Percentiles rank a stretch among this genome's conserved stretches.
Evolutionary conservation across 179 eudicot genomes (phyloP).

Genomic region (Nepenthes alata): DNA sequence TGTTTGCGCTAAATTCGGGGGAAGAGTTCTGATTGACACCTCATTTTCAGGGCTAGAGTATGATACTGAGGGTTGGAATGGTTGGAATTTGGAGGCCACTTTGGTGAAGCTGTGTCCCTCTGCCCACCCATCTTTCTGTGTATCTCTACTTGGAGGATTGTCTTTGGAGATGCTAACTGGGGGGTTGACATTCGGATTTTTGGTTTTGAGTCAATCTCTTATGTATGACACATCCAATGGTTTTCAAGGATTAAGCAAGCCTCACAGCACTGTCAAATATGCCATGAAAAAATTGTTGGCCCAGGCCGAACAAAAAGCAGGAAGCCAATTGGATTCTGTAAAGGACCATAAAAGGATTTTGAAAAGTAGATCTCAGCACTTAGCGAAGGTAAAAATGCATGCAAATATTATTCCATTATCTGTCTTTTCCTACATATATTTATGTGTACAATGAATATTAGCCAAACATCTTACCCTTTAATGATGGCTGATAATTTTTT

Average conservation of each 20-base stretch:
- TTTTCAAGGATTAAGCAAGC: constrained; percentile 67
- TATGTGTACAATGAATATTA: too few species aligned
- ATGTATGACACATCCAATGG: constrained; percentile 48
- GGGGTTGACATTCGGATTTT: constrained; percentile 72
- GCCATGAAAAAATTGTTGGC: constrained; percentile 76
- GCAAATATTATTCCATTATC: neutral
- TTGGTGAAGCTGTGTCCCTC: constrained; percentile 36
- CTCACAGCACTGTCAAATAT: constrained; percentile 75
- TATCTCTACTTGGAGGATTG: constrained; percentile 73
- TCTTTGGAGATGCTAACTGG: constrained; percentile 80
- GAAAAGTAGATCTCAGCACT: constrained; percentile 43
- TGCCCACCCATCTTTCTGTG: constrained; percentile 39
- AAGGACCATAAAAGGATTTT: constrained; percentile 42
- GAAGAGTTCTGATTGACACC: constrained; percentile 76
- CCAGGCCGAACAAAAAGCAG: constrained; percentile 42
- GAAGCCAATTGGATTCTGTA: constrained; percentile 28
- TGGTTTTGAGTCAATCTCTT: constrained; percentile 52
- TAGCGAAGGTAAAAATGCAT: constrained; percentile 48
- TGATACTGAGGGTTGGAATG: constrained; percentile 30
- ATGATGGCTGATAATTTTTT: too few species aligned
- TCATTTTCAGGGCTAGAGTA: constrained; percentile 77
- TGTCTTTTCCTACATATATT: too few species aligned
- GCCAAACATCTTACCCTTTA: too few species aligned
- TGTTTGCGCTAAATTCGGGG: constrained; percentile 70
- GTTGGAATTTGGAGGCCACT: constrained; percentile 61